Base-by-base conservation (phyloP, 345 rosid species). In the Gossypium ekmanianum region DNA sequence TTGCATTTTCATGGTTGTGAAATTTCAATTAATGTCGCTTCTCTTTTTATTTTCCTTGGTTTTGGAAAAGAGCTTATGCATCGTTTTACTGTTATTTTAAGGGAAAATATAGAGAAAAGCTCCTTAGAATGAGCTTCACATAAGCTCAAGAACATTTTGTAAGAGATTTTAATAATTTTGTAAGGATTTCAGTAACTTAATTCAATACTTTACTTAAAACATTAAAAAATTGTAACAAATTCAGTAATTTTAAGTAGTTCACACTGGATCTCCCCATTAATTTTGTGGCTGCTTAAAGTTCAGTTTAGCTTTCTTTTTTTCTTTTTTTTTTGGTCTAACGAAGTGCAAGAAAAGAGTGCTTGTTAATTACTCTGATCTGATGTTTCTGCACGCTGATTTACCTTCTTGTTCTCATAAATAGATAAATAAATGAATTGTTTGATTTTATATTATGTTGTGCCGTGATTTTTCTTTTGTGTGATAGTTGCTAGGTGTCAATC, bases 401-500 rank as follows among this genome's bases (percentile, higher is more conserved):
- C n/a, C 34, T 54, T 70, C 39, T 6, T 12, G 4, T 34, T 11
- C 2, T 17, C 50, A 17, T 26, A 29, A 34, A 26, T 24, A 24
- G 5, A 51, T 52, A 17, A 51, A 9, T 27, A 10, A 52, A 51
- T 69, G 2, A 26, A 9, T 17, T 68, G 43, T 8, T n/a, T 52
- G 47, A 27, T 72, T 20, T 43, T 56, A 18, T 59, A 59, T 59
- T 59, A 24, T 24, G 63, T 24, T 61, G 45, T 43, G 24, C 26
- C 4, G 43, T 8, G 7, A 13, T 18, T 26, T 18, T 71, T 74
- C 10, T 70, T 78, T 74, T 61, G 0, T 18, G 47, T 79, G 58
- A 18, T 76, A 94, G 98, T 88, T 76, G 88, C 84, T 78, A 84
- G 86, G 83, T 84, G 90, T 65, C 64, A 59, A 59, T 59, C 64